Percentiles rank a stretch among this genome's conserved stretches.
These are phyloP conservation scores for Daldinia caldariorum DNA, from an alignment of 495 filamentous ascomycete species.

Conservation along the genomic window DNA sequence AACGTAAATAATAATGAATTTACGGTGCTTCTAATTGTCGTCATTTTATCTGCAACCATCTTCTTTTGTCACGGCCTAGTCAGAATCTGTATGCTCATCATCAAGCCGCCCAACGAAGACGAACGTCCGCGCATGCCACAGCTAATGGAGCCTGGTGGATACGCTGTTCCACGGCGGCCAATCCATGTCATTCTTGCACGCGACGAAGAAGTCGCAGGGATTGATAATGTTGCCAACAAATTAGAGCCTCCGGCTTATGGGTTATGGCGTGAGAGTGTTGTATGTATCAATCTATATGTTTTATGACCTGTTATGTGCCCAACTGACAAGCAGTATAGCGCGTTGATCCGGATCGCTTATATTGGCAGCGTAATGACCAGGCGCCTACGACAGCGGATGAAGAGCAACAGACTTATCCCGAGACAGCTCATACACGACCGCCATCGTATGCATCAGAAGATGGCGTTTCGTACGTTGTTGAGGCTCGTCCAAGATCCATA, in stretches of 20 bases:
- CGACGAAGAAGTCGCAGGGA: constrained; percentile 69
- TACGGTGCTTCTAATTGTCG: constrained; percentile 78
- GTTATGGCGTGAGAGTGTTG: constrained; percentile 82
- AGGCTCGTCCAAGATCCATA: constrained; percentile 66
- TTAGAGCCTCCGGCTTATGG: constrained; percentile 87
- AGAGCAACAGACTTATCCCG: constrained; percentile 40
- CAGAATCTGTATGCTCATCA: constrained; percentile 71
- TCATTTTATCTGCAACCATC: constrained; percentile 76
- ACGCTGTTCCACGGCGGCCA: constrained; percentile 68
- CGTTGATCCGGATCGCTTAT: constrained; percentile 80
- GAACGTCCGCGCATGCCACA: constrained; percentile 50
- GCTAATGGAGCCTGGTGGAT: constrained; percentile 62
- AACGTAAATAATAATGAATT: constrained; percentile 68
- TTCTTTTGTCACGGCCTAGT: constrained; percentile 83
- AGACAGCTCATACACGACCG: constrained; percentile 56
- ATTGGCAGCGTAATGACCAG: constrained; percentile 73
- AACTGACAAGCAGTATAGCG: constrained; percentile 58
- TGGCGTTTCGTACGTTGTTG: constrained; percentile 73
- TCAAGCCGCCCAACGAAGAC: constrained; percentile 51
- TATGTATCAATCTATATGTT: constrained; percentile 57
- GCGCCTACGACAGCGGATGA: constrained; percentile 25
- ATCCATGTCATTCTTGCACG: constrained; percentile 69
- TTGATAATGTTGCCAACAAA: constrained; percentile 63
- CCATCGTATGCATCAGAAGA: constrained; percentile 79
- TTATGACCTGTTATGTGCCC: neutral